phyloP scores from a whole-genome alignment of 345 rosid genomes.

The Trapa bicornis region DNA sequence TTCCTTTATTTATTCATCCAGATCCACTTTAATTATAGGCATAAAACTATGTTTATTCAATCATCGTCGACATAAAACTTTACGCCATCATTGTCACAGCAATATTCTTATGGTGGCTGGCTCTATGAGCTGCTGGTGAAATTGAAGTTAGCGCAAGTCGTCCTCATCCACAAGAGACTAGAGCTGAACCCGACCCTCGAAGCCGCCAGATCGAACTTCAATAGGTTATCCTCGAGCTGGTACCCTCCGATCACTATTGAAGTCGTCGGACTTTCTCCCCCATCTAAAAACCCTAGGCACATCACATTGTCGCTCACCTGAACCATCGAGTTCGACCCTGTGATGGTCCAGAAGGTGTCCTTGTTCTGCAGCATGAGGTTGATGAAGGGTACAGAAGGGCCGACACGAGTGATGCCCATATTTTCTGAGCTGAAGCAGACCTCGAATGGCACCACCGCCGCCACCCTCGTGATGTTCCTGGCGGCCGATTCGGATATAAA shows the following conservation, averaged over 20 bases:
- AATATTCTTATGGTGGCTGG: background rate
- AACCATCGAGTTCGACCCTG: slow-evolving; percentile 67
- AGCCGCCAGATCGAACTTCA: slow-evolving; percentile 47
- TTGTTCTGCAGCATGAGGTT: slow-evolving; percentile 37
- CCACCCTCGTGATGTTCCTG: slow-evolving; percentile 35
- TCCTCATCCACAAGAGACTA: slow-evolving; percentile 32
- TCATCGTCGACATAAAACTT: no score
- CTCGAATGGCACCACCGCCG: slow-evolving; percentile 39
- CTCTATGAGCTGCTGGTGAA: slow-evolving; percentile 31
- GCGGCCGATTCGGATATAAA: slow-evolving; percentile 25
- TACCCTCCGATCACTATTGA: slow-evolving; percentile 59
- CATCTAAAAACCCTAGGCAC: slow-evolving; percentile 62
- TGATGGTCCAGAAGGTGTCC: slow-evolving; percentile 41
- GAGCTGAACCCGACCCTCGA: slow-evolving; percentile 59
- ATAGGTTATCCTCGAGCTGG: slow-evolving; percentile 43
- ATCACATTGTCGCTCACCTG: slow-evolving; percentile 26
- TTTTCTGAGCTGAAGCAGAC: slow-evolving; percentile 38
- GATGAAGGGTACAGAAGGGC: slow-evolving; percentile 42
- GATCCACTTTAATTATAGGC: no score
- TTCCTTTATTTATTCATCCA: no score
- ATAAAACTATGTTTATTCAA: no score
- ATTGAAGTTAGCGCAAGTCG: slow-evolving; percentile 60
- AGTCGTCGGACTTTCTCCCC: slow-evolving; percentile 45
- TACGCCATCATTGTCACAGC: background rate
- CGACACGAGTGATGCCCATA: slow-evolving; percentile 34